Evolutionary conservation across 306 rosid species (phyloP), one percentile per base, ranked within the genome.

Genomic region (Gastrolobium villosum): DNA sequence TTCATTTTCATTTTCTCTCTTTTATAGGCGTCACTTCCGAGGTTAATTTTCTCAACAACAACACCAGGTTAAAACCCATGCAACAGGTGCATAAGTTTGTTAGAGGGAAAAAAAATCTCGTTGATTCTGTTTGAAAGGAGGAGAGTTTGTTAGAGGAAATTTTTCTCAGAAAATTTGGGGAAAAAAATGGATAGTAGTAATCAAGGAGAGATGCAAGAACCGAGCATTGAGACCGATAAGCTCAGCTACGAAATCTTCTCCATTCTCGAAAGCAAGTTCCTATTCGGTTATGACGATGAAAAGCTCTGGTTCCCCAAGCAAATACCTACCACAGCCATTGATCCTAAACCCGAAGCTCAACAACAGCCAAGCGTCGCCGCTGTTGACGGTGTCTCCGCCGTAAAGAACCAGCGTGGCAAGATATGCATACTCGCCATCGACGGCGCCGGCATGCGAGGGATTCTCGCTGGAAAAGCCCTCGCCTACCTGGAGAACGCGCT

Each of bases 191-290:
- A 76, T 75, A 85, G 84, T 9, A 7, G 6, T 64, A 84, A 87
- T 50, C 83, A 31, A 7, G 8, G 84, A 66, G 99, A 91, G 85
- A 91, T 91, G 94, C 92, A 96, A 45, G 99, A 96, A 72, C 99
- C 99, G 1, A 96, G 99, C 72, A 91, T 96, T 79, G 98, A 96
- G 53, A 93, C 97, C 2, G 99, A 96, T 88, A 96, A 96, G 87
- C 90, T 96, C 1, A 96, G 98, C 82, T 96, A 96, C 70, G 99
- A 96, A 83, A 96, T 96, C 70, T 96, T 96, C 84, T 96, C 99
- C 43, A 93, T 96, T 65, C 88, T 96, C 11, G 99, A 96, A 86
- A 91, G 89, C 81, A 96, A 96, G 75, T 96, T 93, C 36, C 91
- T 96, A 41, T 96, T 96, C n/a, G 99, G 99, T 5, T 96, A 96